Percentiles rank a stretch among this genome's conserved stretches.
These are phyloP conservation scores for Aspergillus avenaceus DNA, from an alignment of 495 filamentous ascomycete species.

Conservation along the genomic window DNA sequence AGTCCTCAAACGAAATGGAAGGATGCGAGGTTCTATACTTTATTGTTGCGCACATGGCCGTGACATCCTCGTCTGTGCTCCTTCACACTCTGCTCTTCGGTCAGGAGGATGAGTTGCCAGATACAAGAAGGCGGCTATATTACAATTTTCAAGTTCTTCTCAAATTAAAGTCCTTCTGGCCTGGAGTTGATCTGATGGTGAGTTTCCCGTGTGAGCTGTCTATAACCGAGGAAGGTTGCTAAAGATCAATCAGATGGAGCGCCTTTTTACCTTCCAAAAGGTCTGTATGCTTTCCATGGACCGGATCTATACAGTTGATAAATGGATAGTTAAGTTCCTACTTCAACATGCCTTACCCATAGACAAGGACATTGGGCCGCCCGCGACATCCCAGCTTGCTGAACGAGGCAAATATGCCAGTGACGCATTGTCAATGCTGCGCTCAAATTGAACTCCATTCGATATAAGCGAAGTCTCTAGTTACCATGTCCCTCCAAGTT, in stretches of 20 bases:
- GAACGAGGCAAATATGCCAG: slow-evolving; percentile 18
- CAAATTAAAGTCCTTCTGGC: slow-evolving; percentile 24
- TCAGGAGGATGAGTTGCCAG: slow-evolving; percentile 13
- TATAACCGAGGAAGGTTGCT: not conserved
- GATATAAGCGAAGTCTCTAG: no score
- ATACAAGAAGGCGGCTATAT: slow-evolving; percentile 18
- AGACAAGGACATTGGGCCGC: slow-evolving; percentile 7
- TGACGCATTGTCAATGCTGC: slow-evolving; percentile 22
- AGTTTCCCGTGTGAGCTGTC: not conserved
- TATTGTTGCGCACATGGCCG: slow-evolving; percentile 28
- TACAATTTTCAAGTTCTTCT: slow-evolving; percentile 21
- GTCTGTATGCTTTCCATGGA: slow-evolving; percentile 19
- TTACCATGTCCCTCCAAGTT: not conserved
- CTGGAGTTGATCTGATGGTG: slow-evolving; percentile 26
- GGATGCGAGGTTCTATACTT: slow-evolving; percentile 23
- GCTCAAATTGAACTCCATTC: not conserved
- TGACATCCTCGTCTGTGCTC: slow-evolving; percentile 24
- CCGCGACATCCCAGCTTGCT: slow-evolving; percentile 5
- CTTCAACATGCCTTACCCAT: slow-evolving; percentile 27
- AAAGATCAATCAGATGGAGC: slow-evolving; percentile 13
- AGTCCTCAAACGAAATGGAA: slow-evolving; percentile 1
- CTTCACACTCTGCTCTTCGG: slow-evolving; percentile 27
- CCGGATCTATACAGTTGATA: slow-evolving; percentile 19
- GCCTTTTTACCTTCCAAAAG: slow-evolving; percentile 27
- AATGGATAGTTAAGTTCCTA: slow-evolving; percentile 28